These are phyloP conservation scores for Fusarium tupiense DNA, from an alignment of 2,329 filamentous ascomycete species.

Conservation along the genomic window DNA sequence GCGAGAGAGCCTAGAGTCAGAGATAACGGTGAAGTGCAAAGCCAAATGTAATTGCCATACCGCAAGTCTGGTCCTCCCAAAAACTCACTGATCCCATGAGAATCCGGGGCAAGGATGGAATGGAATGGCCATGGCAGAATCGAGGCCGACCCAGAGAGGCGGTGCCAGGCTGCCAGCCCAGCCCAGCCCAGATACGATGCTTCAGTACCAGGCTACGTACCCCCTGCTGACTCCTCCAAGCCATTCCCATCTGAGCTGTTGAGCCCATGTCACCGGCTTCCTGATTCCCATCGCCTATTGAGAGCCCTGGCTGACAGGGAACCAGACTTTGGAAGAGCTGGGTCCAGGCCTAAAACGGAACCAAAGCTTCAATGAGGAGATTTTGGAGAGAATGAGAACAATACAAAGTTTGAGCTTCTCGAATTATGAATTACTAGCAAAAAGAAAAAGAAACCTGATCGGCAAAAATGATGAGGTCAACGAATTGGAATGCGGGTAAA, in stretches of 20 bases:
- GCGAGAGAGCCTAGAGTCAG: not conserved
- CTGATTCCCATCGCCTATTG: conserved; percentile 13
- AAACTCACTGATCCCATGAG: conserved; percentile 23
- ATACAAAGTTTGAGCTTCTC: not conserved
- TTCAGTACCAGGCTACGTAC: conserved; percentile 32
- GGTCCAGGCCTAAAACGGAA: conserved; percentile 19
- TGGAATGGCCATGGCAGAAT: conserved; percentile 6
- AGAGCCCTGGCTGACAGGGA: conserved; percentile 24
- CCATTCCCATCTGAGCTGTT: conserved; percentile 1
- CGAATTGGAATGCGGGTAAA: not conserved
- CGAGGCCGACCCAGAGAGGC: conserved; percentile 35
- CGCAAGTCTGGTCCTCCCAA: not conserved
- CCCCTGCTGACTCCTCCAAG: conserved; percentile 33
- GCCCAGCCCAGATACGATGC: conserved; percentile 9
- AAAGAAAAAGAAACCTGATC: not conserved
- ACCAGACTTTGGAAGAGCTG: conserved; percentile 13
- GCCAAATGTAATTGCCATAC: not conserved
- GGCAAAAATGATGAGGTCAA: conserved; percentile 24
- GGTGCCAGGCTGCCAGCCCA: conserved; percentile 33
- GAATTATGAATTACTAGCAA: not conserved
- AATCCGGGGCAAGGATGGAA: conserved; percentile 21
- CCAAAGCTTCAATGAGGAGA: conserved; percentile 15
- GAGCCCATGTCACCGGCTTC: conserved; percentile 22
- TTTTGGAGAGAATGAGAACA: not conserved
- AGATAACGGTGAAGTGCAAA: conserved; percentile 3